Conservation (phyloP, 805 yeast genomes). For the Peterozyma xylosa region DNA sequence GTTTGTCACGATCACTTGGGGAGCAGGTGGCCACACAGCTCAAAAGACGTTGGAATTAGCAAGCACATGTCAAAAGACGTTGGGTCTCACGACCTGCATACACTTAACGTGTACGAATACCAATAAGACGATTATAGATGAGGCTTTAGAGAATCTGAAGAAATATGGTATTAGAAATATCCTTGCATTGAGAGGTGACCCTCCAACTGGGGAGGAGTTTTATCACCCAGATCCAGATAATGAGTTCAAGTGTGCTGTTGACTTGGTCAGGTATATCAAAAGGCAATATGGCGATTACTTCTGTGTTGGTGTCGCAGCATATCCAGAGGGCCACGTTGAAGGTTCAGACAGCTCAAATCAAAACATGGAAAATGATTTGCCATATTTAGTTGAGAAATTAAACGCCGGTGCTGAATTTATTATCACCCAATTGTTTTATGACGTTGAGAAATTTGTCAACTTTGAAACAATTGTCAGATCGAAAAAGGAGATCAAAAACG, state of each 20-base stretch:
- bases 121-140: slow-evolving; percentile 65
- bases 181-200: slow-evolving; percentile 92
- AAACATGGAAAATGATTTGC: slow-evolving; percentile 61
- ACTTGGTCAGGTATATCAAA: slow-evolving; percentile 76
- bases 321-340: slow-evolving; percentile 96
- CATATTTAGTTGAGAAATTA: slow-evolving; percentile 74
- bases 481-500: slow-evolving; percentile 26
- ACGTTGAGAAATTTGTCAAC: slow-evolving; percentile 63
- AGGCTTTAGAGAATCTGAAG: slow-evolving; percentile 67
- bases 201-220: slow-evolving; percentile 56
- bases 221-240: slow-evolving; percentile 32
- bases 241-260: slow-evolving; percentile 74
- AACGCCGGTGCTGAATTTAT: slow-evolving; percentile 94
- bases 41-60: slow-evolving; percentile 83
- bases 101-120: slow-evolving; percentile 97
- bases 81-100: slow-evolving; percentile 84
- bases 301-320: slow-evolving; percentile 95
- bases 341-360: slow-evolving; percentile 66
- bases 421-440: slow-evolving; percentile 97
- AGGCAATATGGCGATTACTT: slow-evolving; percentile 68
- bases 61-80: slow-evolving; percentile 60
- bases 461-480: slow-evolving; percentile 51
- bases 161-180: slow-evolving; percentile 79
- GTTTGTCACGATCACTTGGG: slow-evolving; percentile 95
- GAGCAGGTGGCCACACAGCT: slow-evolving; percentile 95